Evolutionary conservation across 2,329 filamentous ascomycete species (phyloP), one percentile per base, ranked within the genome.

Genomic region (Trichophyton simii): DNA sequence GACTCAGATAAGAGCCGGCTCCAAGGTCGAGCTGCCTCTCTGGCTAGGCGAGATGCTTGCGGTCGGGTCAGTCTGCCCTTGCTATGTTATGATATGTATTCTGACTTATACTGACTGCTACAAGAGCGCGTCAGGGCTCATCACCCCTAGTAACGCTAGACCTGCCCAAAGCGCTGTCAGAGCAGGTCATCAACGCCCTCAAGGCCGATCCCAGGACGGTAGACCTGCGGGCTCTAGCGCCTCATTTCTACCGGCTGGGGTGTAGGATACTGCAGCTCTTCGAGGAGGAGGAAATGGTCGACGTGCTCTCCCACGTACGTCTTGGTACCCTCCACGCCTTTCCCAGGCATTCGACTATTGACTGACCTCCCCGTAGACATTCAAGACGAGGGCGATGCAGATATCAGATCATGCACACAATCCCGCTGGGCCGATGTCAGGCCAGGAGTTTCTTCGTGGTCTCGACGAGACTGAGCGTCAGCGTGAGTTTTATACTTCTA

Each of bases 11-110:
- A 94, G 92, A 73, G 76, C 86, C 60, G 88, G 89, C 63, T 92
- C 90, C 0, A 85, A 86, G 50, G 80, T 97, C 55, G 83, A 87
- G 64, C 84, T 97, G 0, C 94, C 94, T 1, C 81, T 97, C 66
- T 99, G 94, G 94, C 85, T 99, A 11, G 91, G 88, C 67, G 89
- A 96, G 74, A 92, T 96, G 83, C 87, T 99, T 59, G 89, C 89
- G 34, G 82, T 95, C 52, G 64, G 63, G 64, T 66, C 54, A 28
- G 61, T 58, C n/a, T 42, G 34, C 34, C 34, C 11, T 8, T 48
- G 55, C n/a, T 28, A 25, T 57, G 55, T 20, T 28, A 25, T 57
- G 34, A 42, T 22, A 31, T n/a, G 41, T 55, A 48, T 18, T 13
- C n/a, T 4, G 55, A 18, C 28, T 31, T 34, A 20, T 62, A 62